Base-by-base conservation (phyloP, 2,329 filamentous ascomycete genomes). In the Fusarium napiforme region DNA sequence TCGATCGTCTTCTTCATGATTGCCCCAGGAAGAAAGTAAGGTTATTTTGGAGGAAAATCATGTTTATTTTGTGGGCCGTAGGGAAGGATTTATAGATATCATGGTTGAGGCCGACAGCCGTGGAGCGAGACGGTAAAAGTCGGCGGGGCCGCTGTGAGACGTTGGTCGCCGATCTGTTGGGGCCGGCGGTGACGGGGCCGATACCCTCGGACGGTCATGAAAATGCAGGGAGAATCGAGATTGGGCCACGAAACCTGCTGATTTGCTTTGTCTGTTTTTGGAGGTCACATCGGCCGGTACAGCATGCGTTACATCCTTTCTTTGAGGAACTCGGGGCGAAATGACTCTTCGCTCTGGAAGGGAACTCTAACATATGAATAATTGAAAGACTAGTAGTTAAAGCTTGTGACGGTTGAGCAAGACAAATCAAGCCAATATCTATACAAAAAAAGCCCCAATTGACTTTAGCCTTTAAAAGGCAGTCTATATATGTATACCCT, bases 101-200 rank as follows among this genome's bases (percentile, higher is more conserved):
- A 37, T 32, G 32, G 21, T 11, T 36, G 64, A 64, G 37, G 45
- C 64, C 66, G 66, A 69, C 32, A 69, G 66, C 66, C 66, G 66
- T 46, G 34, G 30, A 16, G 18, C 15, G 37, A 42, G 50, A 69
- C 64, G 66, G 49, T 62, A 63, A 39, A 39, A 39, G 32, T 69
- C 64, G 66, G 66, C 39, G 66, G 64, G 49, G 49, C 34, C 57
- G 32, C 32, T 46, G 40, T 39, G 37, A 50, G 30, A 46, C 6
- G 34, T 40, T 32, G 45, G 50, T 69, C 66, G 66, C 64, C 66
- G 66, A 68, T 69, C 53, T 9, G n/a, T 15, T 58, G 36, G 37
- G 37, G 36, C 32, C 43, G 39, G 57, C 57, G 55, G 36, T 40
- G 30, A 66, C 34, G 49, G 36, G 34, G 18, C 66, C 66, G 65